Percentiles rank a stretch among this genome's conserved stretches.
Conservation (phyloP, 2,329 filamentous ascomycete genomes). For the Aspergillus clavatus region DNA sequence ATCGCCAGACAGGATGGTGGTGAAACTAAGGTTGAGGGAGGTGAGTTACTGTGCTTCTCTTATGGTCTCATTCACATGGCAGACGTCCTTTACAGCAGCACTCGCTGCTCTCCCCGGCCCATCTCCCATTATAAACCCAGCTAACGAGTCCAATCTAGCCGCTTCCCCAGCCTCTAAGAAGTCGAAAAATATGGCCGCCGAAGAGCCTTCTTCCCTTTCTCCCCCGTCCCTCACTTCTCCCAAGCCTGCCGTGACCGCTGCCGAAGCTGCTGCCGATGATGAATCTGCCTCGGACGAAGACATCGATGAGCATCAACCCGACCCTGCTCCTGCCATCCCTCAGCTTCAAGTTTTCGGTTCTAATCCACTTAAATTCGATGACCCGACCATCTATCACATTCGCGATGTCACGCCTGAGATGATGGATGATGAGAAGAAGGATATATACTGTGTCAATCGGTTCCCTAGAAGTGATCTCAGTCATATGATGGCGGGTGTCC, state of each 20-base stretch:
- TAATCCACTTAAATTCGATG: slow-evolving; percentile 82
- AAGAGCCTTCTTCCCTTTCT: slow-evolving; percentile 37
- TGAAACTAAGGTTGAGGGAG: slow-evolving; percentile 54
- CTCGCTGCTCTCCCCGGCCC: slow-evolving; percentile 5
- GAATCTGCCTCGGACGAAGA: slow-evolving; percentile 58
- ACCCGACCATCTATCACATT: slow-evolving; percentile 94
- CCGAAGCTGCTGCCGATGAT: slow-evolving; percentile 58
- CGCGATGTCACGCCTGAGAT: slow-evolving; percentile 68
- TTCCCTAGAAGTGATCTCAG: slow-evolving; percentile 78
- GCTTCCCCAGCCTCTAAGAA: slow-evolving; percentile 38
- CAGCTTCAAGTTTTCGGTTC: slow-evolving; percentile 87
- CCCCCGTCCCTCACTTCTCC: slow-evolving; percentile 42
- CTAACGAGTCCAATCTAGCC: slow-evolving; percentile 17
- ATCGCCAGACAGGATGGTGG: slow-evolving; percentile 60
- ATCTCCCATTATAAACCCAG: not conserved
- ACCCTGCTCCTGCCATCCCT: slow-evolving; percentile 57
- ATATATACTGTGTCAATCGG: slow-evolving; percentile 79
- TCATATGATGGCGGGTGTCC: slow-evolving; percentile 80
- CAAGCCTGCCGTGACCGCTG: slow-evolving; percentile 39
- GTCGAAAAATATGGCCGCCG: slow-evolving; percentile 34
- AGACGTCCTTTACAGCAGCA: not conserved
- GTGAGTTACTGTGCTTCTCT: slow-evolving; percentile 21
- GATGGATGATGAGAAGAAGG: slow-evolving; percentile 76
- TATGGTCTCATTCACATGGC: not conserved
- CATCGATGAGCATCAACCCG: slow-evolving; percentile 55